Base-by-base conservation (phyloP, 2,329 filamentous ascomycete genomes). In the Aureobasidium sp. region DNA sequence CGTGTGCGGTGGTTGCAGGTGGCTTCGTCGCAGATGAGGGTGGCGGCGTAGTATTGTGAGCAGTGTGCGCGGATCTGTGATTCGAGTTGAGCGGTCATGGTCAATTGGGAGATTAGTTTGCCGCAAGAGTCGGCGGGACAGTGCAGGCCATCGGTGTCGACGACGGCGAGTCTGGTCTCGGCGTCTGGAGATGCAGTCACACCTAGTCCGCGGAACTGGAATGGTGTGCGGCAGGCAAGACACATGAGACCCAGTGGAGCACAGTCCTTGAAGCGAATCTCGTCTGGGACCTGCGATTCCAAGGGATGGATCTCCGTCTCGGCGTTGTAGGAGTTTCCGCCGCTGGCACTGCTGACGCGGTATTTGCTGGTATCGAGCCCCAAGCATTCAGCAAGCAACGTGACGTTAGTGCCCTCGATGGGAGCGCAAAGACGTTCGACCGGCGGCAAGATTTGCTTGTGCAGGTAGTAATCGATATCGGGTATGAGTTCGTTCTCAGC, bases 371-470 rank as follows among this genome's bases (percentile, higher is more conserved):
- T 86, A 74, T 99, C 94, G 29, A 99, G 86, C 2, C 94, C 94
- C 15, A 99, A 84, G 73, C 94, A 96, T 72, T 97, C 92, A 1
- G 94, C 94, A 11, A 99, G 83, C 66, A 92, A 87, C 1, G 90
- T 85, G 8, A 93, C 89, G 66, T 96, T 95, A 1, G 94, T 99
- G 63, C 94, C 94, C 15, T 85, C 85, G 70, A 99, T 97, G 64
- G 96, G 96, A 64, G 93, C 94, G 73, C 94, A 99, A 25, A 99
- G 86, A 82, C 94, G 90, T 78, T 99, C 94, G 29, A 99, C 94
- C 0, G 94, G 94, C 12, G 94, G 94, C 76, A 99, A 91, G 63
- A 99, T 97, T 75, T 99, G 94, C 79, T 99, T 99, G 79, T 91
- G 88, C 42, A 99, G 85, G 74, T 99, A 99, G 84, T 92, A 97